Base-by-base conservation (phyloP, 345 rosid genomes). In the Brassica incana region DNA sequence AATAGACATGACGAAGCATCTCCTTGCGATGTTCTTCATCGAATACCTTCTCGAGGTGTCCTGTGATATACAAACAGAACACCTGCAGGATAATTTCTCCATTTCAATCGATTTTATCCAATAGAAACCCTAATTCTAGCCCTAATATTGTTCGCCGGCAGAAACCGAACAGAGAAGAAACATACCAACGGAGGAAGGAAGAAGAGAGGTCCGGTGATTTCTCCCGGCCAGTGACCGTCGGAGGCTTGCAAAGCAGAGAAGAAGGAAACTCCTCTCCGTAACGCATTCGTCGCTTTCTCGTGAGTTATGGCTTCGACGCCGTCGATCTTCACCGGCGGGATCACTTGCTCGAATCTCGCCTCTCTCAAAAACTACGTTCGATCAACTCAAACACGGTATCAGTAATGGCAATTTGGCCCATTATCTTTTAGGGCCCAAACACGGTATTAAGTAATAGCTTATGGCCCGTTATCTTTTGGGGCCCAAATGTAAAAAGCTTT, bases 161-260 rank as follows among this genome's bases (percentile, higher is more conserved):
- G 54, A 25, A 36, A 40, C 35, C 10, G 69, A 63, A 15, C 4
- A 23, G 56, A 77, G 27, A 54, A 56, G 63, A 54, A 5, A 38
- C 16, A 2, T 40, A 88, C 90, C 85, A 87, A 35, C 1, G 92
- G 95, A 60, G 91, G 91, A 59, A 90, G 85, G 80, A 88, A 86
- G 78, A 88, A 90, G 80, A 83, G 72, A 35, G 95, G 88, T 12
- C 95, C 92, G 29, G 91, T 84, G 30, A 78, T 78, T 74, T 90
- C 95, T 16, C 84, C 83, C 6, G 92, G 95, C 92, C 92, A 90
- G 73, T 90, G 92, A 33, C 92, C 92, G 67, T 88, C 90, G 60
- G 85, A 87, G 8, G 91, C 86, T 29, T 88, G 95, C 36, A 88
- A 67, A 71, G 90, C 85, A 10, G 95, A 84, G 83, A 74, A 87